Evolutionary conservation across 495 filamentous ascomycete genomes (phyloP).

Genomic region (Lasiosphaeria ovina): DNA sequence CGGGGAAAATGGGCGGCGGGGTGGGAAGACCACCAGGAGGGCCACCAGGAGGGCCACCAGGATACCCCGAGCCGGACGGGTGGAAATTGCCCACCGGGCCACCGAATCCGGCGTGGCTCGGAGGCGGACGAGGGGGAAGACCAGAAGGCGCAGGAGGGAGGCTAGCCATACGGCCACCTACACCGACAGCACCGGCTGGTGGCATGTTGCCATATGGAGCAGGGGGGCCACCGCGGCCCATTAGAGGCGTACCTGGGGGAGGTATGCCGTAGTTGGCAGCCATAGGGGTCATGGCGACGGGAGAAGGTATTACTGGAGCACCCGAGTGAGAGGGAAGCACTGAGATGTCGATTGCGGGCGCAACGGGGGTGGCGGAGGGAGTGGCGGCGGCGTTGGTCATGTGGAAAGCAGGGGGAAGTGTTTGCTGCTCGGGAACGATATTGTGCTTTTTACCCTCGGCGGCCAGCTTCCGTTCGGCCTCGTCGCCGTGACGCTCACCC

Average conservation of each 20-base stretch:
- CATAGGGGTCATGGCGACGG: constrained; percentile 28
- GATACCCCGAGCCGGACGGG: constrained; percentile 33
- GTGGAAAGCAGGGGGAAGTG: constrained; percentile 55
- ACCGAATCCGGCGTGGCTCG: constrained; percentile 73
- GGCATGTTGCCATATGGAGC: constrained; percentile 28
- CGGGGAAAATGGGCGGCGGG: constrained; percentile 26
- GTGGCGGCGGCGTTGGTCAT: constrained; percentile 34
- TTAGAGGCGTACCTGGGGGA: constrained; percentile 45
- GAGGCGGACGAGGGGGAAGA: constrained; percentile 75
- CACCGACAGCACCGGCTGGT: constrained; percentile 27
- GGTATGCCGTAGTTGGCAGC: constrained; percentile 35
- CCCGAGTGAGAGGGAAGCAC: constrained; percentile 7
- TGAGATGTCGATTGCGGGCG: constrained; percentile 11
- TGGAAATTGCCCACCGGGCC: constrained; percentile 65
- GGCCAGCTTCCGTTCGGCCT: constrained; percentile 90
- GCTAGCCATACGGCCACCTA: constrained; percentile 28
- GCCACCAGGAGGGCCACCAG: constrained; percentile 18
- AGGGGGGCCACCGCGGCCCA: constrained; percentile 30
- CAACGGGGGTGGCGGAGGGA: constrained; percentile 16
- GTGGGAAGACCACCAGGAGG: constrained; percentile 12
- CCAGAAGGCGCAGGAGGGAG: constrained; percentile 68
- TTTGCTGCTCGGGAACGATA: constrained; percentile 67
- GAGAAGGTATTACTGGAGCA: not conserved
- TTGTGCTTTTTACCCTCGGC: constrained; percentile 93
- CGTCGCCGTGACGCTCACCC: constrained; percentile 91